Evolutionary conservation across 805 yeast genomes (phyloP).

Genomic region (Candida methanosorbosa): DNA sequence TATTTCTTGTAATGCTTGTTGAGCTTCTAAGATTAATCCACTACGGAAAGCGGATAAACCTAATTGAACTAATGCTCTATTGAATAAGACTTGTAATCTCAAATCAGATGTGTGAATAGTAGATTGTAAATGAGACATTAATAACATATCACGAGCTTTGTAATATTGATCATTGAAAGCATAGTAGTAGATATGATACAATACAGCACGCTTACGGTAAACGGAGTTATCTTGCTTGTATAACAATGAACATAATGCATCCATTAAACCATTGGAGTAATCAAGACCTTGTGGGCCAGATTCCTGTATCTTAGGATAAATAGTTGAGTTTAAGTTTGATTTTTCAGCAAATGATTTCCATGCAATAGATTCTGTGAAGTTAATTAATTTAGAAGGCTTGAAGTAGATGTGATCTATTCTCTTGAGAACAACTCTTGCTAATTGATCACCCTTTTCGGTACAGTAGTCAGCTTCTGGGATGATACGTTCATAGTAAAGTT

Average conservation of each 20-base stretch:
- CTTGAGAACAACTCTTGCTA: conserved; percentile 69
- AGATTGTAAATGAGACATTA: conserved; percentile 78
- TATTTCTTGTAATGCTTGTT: conserved; percentile 80
- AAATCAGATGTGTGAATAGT: conserved; percentile 81
- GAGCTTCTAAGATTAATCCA: conserved; percentile 80
- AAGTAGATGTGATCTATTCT: conserved; percentile 90
- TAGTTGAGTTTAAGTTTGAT: conserved; percentile 21
- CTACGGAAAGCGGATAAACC: conserved; percentile 93
- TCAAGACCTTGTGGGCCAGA: conserved; percentile 19
- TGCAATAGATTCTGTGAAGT: conserved; percentile 61
- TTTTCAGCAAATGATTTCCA: conserved; percentile 46
- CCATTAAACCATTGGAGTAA: conserved; percentile 50
- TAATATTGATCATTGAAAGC: conserved; percentile 81
- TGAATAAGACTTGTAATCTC: conserved; percentile 81
- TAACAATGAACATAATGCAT: conserved; percentile 55
- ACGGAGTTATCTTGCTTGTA: conserved; percentile 58
- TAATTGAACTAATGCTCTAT: conserved; percentile 90
- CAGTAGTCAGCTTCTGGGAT: conserved; percentile 33
- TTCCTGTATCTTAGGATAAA: conserved; percentile 24
- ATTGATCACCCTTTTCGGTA: conserved; percentile 43
- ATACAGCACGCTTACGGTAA: conserved; percentile 75
- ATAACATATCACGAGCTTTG: conserved; percentile 81
- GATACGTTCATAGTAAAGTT: conserved; percentile 70
- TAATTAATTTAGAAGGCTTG: conserved; percentile 74
- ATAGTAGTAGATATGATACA: conserved; percentile 80